phyloP scores from a whole-genome alignment of 108 stramenopile species.

The Skeletonema marinoi region DNA sequence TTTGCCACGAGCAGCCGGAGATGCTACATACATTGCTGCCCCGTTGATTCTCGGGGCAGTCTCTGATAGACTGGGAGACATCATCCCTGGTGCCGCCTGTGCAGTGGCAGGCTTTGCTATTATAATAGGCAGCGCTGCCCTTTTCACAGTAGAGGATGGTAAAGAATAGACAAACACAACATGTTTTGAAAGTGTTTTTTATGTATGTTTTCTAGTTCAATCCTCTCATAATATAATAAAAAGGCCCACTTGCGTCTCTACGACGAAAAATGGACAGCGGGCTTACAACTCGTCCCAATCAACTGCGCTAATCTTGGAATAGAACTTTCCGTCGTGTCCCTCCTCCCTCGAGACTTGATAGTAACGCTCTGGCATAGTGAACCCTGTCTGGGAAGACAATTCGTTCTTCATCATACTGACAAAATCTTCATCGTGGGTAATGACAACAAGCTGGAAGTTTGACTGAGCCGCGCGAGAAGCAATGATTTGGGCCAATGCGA shows the following conservation, averaged over 20 bases:
- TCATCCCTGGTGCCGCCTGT: conserved; percentile 30
- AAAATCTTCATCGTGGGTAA: conserved; percentile 99
- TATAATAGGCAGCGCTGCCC: conserved; percentile 25
- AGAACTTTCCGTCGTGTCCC: conserved; percentile 75
- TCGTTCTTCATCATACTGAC: conserved; percentile 93
- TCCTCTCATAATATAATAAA: not conserved
- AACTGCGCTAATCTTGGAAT: conserved; percentile 84
- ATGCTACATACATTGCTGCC: conserved; percentile 76
- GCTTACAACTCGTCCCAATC: conserved; percentile 77
- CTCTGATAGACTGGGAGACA: conserved; percentile 42
- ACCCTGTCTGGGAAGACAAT: conserved; percentile 79
- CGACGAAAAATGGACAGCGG: not conserved
- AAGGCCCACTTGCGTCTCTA: not conserved
- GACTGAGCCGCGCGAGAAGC: conserved; percentile 82
- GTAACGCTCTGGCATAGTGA: conserved; percentile 95
- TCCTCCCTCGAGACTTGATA: conserved; percentile 92
- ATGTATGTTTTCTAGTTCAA: not conserved
- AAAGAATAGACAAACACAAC: not conserved
- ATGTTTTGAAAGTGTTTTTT: not conserved
- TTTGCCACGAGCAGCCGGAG: conserved; percentile 68
- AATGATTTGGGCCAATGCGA: conserved; percentile 94
- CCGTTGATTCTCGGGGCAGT: conserved; percentile 67
- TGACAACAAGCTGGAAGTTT: conserved; percentile 97
- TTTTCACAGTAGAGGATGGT: not conserved
- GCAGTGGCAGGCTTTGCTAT: conserved; percentile 34